Percentiles rank a stretch among this genome's conserved stretches.
phyloP scores from a whole-genome alignment of 148 eudicot genomes.

The Nepenthes mirabilis region DNA sequence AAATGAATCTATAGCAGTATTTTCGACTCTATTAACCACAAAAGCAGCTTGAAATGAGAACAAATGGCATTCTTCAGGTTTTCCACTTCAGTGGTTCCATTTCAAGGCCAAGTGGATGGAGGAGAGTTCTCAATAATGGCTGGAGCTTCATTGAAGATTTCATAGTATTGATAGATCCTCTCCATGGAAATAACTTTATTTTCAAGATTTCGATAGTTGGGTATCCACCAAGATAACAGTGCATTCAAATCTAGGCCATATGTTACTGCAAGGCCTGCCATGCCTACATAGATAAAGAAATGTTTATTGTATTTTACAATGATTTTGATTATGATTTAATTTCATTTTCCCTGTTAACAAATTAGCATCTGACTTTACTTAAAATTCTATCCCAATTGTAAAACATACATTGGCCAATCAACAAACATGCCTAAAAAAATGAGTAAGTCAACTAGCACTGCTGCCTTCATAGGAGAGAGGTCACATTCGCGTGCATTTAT shows the following conservation, averaged over 20 bases:
- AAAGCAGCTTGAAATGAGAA: too few species aligned
- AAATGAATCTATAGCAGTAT: too few species aligned
- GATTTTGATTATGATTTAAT: too few species aligned
- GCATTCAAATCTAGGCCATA: slow-evolving; percentile 92
- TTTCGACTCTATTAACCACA: too few species aligned
- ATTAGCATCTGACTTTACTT: too few species aligned
- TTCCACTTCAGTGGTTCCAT: slow-evolving; percentile 23
- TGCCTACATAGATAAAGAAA: slow-evolving; percentile 32
- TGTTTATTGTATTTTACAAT: too few species aligned
- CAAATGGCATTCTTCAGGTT: too few species aligned
- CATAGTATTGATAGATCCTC: slow-evolving; percentile 85
- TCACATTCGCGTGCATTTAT: slow-evolving; percentile 78
- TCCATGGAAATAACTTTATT: slow-evolving; percentile 93
- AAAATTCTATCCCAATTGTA: not conserved
- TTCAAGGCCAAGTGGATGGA: slow-evolving; percentile 74
- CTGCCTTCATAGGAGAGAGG: not conserved
- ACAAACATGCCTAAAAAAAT: not conserved
- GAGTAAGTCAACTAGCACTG: too few species aligned
- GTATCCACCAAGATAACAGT: slow-evolving; percentile 92
- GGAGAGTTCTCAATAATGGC: slow-evolving; percentile 64
- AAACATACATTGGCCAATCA: not conserved
- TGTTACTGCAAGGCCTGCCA: slow-evolving; percentile 98
- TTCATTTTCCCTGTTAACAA: too few species aligned
- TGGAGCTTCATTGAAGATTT: slow-evolving; percentile 89
- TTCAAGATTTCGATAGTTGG: slow-evolving; percentile 98